Percentiles rank a stretch among this genome's conserved stretches.
Evolutionary conservation across 257 asterid species (phyloP).

Genomic region (Linaria vulgaris): DNA sequence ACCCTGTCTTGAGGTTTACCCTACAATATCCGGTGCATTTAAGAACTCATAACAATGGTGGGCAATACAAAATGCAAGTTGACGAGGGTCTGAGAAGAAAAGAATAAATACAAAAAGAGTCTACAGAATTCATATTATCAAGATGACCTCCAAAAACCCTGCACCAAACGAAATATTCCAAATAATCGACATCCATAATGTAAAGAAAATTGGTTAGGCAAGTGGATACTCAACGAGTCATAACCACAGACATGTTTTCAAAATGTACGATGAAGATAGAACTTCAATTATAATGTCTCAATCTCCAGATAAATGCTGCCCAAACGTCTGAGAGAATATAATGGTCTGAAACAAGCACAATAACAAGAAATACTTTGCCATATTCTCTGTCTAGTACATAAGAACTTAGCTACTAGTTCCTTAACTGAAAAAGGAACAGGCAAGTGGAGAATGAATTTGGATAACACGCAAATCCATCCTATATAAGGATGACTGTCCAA

Average conservation of each 20-base stretch:
- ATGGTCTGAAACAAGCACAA: neutral
- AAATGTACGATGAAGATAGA: too few relatives aligned
- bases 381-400: neutral
- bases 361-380: neutral
- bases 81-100: neutral
- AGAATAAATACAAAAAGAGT: neutral
- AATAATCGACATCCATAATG: neutral
- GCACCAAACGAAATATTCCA: neutral
- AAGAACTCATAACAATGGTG: neutral
- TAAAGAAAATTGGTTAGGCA: neutral
- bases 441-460: too few relatives aligned
- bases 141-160: neutral
- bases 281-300: too few relatives aligned
- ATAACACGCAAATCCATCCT: neutral
- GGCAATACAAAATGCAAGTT: neutral
- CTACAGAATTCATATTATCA: neutral
- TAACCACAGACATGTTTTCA: neutral
- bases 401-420: neutral
- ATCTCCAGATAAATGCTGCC: neutral
- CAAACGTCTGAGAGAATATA: neutral
- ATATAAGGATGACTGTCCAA: neutral
- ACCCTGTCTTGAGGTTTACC: slow-evolving; percentile 92
- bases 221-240: neutral
- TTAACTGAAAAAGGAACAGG: neutral
- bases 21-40: slow-evolving; percentile 33